Base-by-base conservation (phyloP, 257 asterid genomes). In the Craterostigma plantagineum region DNA sequence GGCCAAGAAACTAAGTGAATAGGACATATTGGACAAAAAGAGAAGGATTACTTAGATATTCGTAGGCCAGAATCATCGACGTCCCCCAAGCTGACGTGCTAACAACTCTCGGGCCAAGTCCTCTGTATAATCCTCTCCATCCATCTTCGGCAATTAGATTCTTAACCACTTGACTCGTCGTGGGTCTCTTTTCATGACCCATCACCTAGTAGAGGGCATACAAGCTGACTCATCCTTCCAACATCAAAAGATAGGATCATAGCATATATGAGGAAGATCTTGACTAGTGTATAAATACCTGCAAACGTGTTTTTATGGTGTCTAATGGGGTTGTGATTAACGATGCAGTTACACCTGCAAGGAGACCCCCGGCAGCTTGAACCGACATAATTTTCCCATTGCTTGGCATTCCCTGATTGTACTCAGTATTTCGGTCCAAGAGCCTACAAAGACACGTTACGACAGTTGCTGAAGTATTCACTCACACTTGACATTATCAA, bases 51-150 rank as follows among this genome's bases (percentile, higher is more conserved):
- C 92, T 79, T 50, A 79, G 60, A 69, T 79, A 79, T 62, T 79
- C 92, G 37, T 79, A 79, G 52, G 84, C 84, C 23, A 79, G 66
- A 51, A 79, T 72, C 92, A 79, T 79, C 18, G 93, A 69, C 46
- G 93, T 79, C 54, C 93, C 93, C 90, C 93, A 79, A 1, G 93
- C 90, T 17, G 90, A 79, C 78, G 68, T 70, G 65, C 93, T 79
- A 67, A 73, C 69, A 63, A 76, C 65, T 61, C 93, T 67, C 13
- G 93, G 90, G 61, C 93, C 93, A 34, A 79, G 64, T 42, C 93
- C 93, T 56, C 84, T 67, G 43, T 76, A 79, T 10, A 79, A 50
- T 54, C 90, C 84, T 34, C 59, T 54, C 90, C 90, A 79, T 42
- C 90, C 93, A 52, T 79, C 84, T 16, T 79, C 81, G 2, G 76